phyloP scores from a whole-genome alignment of 345 rosid genomes.

The Lumnitzera littorea region DNA sequence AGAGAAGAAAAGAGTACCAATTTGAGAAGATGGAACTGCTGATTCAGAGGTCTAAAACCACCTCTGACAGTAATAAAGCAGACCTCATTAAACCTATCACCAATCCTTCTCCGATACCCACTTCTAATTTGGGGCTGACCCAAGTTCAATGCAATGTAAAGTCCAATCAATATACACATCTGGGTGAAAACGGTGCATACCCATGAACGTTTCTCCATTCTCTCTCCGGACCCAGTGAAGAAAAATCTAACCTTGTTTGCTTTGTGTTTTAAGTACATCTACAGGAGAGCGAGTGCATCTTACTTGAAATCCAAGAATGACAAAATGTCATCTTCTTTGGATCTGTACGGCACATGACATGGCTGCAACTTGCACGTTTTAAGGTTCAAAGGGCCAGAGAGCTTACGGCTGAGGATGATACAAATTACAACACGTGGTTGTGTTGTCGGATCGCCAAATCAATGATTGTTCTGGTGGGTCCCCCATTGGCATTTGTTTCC shows the following conservation, averaged over 20 bases:
- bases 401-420: too few species aligned
- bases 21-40: constrained; percentile 54
- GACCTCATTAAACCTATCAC: constrained; percentile 24
- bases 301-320: too few species aligned
- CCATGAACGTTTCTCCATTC: constrained; percentile 55
- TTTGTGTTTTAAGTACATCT: too few species aligned
- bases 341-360: too few species aligned
- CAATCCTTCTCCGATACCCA: constrained; percentile 10
- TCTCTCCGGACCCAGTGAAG: background rate
- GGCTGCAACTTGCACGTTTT: too few species aligned
- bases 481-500: too few species aligned
- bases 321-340: too few species aligned
- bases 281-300: too few species aligned
- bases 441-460: too few species aligned
- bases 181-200: constrained; percentile 50
- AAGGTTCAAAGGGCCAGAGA: too few species aligned
- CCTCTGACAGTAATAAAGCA: constrained; percentile 62
- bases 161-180: constrained; percentile 42
- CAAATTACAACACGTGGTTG: too few species aligned
- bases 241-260: background rate
- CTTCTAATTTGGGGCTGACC: constrained; percentile 30
- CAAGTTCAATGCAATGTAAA: constrained; percentile 55
- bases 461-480: too few species aligned
- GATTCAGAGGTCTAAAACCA: constrained; percentile 36
- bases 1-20: constrained; percentile 26